Conservation (phyloP, 257 asterid species). For the Nicotiana obtusifolia region DNA sequence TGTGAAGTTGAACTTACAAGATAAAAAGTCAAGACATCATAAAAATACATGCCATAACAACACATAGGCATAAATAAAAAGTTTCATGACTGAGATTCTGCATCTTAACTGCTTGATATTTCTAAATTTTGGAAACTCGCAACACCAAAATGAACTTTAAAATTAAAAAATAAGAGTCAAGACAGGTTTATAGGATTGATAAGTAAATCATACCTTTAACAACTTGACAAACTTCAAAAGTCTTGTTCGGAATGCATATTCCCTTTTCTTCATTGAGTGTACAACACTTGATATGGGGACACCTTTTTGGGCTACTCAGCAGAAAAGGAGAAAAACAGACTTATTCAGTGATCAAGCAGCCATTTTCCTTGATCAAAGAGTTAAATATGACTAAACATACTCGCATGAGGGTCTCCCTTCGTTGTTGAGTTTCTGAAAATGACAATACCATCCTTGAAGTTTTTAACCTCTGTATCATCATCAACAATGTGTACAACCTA, state of each 20-base stretch:
- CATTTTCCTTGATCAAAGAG: slow-evolving; percentile 7
- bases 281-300: slow-evolving; percentile 37
- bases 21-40: background rate
- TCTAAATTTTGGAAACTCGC: background rate
- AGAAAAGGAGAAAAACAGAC: slow-evolving; percentile 13
- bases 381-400: slow-evolving; percentile 19
- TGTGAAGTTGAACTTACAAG: background rate
- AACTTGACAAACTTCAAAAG: slow-evolving; percentile 42
- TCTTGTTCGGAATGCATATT: slow-evolving; percentile 41
- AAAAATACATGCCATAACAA: background rate
- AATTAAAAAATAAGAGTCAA: background rate
- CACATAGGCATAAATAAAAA: background rate
- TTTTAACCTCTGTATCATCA: slow-evolving; percentile 34
- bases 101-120: background rate
- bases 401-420: slow-evolving; percentile 29
- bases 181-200: background rate
- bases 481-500: slow-evolving; percentile 57
- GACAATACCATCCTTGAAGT: slow-evolving; percentile 30
- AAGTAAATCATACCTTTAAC: slow-evolving; percentile 31
- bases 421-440: slow-evolving; percentile 40
- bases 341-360: slow-evolving; percentile 21
- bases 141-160: background rate
- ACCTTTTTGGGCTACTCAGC: slow-evolving; percentile 37
- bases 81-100: background rate
- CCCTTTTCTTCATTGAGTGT: slow-evolving; percentile 58